Conservation (phyloP, 371 early-diverging fungal genomes). For the Mortierella sp. region DNA sequence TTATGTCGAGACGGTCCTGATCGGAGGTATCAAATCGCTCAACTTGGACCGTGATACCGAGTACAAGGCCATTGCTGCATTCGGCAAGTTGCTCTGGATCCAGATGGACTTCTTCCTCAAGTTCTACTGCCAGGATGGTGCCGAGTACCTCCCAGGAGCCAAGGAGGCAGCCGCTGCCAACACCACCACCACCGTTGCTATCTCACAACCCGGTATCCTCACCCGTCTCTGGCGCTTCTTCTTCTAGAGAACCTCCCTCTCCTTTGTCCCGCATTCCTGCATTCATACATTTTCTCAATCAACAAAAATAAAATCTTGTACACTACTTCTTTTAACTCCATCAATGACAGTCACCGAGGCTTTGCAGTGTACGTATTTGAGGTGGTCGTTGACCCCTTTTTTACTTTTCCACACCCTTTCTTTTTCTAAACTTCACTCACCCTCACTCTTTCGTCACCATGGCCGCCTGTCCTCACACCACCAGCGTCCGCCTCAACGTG, state of each 20-base stretch:
- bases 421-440: not conserved
- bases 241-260: slow-evolving; percentile 9
- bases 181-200: slow-evolving; percentile 10
- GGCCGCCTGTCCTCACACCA: slow-evolving; percentile 50
- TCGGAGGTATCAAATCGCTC: slow-evolving; percentile 72
- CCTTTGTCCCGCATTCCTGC: not conserved
- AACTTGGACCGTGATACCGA: slow-evolving; percentile 72
- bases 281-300: not conserved
- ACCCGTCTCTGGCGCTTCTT: slow-evolving; percentile 35
- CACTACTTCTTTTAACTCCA: not conserved
- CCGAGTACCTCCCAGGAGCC: slow-evolving; percentile 36
- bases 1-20: slow-evolving; percentile 76
- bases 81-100: slow-evolving; percentile 90
- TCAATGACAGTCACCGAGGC: not conserved
- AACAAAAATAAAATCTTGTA: slow-evolving; percentile 1
- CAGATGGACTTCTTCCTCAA: slow-evolving; percentile 90
- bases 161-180: not conserved
- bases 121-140: slow-evolving; percentile 78
- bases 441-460: slow-evolving; percentile 13
- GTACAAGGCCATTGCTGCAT: slow-evolving; percentile 75
- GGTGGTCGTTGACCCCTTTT: not conserved
- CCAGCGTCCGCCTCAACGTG: slow-evolving; percentile 38
- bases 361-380: not conserved
- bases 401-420: not conserved
- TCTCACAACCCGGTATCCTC: slow-evolving; percentile 26